Evolutionary conservation across 495 filamentous ascomycete genomes (phyloP).

Genomic region (Aspergillus egyptiacus): DNA sequence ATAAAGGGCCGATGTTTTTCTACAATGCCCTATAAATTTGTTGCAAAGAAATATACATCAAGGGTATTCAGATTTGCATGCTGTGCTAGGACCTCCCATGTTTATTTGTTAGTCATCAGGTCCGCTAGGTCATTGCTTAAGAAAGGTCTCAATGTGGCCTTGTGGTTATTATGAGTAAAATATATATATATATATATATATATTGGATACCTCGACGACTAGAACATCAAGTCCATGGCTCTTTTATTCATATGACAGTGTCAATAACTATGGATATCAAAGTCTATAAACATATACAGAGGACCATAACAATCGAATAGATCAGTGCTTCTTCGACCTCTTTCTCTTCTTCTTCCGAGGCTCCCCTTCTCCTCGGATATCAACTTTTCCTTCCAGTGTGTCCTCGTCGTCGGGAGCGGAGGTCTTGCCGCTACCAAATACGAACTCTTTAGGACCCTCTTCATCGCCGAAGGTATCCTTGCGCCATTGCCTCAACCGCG

Average conservation of each 20-base stretch:
- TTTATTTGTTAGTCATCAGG: too few species aligned
- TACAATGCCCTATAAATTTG: too few species aligned
- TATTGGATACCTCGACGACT: too few species aligned
- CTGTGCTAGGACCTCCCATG: too few species aligned
- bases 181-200: too few species aligned
- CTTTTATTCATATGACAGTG: not conserved
- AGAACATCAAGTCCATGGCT: too few species aligned
- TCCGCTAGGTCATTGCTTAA: too few species aligned
- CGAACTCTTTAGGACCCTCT: slow-evolving; percentile 46
- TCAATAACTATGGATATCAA: slow-evolving; percentile 5
- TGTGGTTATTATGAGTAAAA: too few species aligned
- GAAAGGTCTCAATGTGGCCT: too few species aligned
- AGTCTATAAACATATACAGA: not conserved
- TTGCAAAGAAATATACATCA: too few species aligned
- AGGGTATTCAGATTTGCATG: too few species aligned
- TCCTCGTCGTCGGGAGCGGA: slow-evolving; percentile 23
- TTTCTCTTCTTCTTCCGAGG: slow-evolving; percentile 43
- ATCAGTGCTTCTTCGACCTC: slow-evolving; percentile 44
- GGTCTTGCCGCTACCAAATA: slow-evolving; percentile 23
- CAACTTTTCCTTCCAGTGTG: slow-evolving; percentile 31
- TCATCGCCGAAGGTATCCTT: slow-evolving; percentile 83
- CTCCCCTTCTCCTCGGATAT: slow-evolving; percentile 45
- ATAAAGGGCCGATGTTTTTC: too few species aligned
- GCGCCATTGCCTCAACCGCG: slow-evolving; percentile 80
- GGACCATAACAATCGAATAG: not conserved